These are phyloP conservation scores for Gossypium anomalum DNA, from an alignment of 345 rosid genomes.

Conservation along the genomic window DNA sequence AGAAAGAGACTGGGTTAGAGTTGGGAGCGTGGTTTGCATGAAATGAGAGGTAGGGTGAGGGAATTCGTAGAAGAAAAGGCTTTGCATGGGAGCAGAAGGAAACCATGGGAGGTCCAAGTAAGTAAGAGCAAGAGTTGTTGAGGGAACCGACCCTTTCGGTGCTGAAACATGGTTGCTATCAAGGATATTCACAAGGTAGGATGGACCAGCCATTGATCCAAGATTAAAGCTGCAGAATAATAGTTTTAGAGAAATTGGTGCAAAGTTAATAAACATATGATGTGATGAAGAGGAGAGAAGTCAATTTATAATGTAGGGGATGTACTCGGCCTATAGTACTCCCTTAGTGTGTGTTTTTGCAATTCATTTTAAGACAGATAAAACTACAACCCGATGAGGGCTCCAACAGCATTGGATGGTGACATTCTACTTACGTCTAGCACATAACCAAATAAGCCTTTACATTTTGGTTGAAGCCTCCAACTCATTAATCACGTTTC, in stretches of 20 bases:
- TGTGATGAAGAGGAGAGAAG: not conserved
- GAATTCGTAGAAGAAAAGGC: slow-evolving; percentile 43
- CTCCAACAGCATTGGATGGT: too few species aligned
- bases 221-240: not conserved
- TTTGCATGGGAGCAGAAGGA: slow-evolving; percentile 34
- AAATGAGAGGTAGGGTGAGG: slow-evolving; percentile 31
- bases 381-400: too few species aligned
- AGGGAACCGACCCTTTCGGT: slow-evolving; percentile 17
- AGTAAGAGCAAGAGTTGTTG: slow-evolving; percentile 31
- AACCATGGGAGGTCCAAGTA: slow-evolving; percentile 59
- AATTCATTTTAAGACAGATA: too few species aligned
- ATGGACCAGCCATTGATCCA: not conserved
- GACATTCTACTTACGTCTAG: not conserved
- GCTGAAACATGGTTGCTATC: slow-evolving; percentile 18
- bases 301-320: not conserved
- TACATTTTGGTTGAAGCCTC: too few species aligned
- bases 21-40: slow-evolving; percentile 29
- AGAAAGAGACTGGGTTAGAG: slow-evolving; percentile 42
- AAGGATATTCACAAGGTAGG: not conserved
- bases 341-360: too few species aligned
- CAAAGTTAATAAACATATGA: not conserved
- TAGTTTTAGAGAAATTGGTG: not conserved
- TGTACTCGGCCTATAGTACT: too few species aligned
- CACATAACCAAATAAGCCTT: too few species aligned
- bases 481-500: too few species aligned